Conservation (phyloP, 164 flowering plant genomes). For the Stephania yunnanensis region DNA sequence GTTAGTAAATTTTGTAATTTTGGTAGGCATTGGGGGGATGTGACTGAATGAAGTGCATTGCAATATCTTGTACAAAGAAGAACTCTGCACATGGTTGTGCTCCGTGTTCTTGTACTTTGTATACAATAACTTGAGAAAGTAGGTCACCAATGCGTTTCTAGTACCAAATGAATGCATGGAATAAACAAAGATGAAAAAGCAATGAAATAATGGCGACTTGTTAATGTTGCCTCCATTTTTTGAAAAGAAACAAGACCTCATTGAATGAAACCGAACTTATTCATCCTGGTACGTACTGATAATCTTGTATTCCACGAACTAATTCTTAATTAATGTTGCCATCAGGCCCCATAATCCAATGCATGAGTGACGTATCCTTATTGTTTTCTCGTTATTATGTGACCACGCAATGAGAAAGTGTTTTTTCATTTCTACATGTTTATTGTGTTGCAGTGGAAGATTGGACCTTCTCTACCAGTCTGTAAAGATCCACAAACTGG, state of each 20-base stretch:
- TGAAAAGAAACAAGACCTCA: no score
- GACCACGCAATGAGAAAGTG: neutral
- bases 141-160: neutral
- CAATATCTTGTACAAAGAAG: neutral
- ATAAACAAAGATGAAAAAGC: no score
- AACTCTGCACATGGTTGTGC: neutral
- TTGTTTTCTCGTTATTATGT: no score
- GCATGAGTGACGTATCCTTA: no score
- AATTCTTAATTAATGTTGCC: no score
- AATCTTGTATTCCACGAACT: no score
- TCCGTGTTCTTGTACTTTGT: neutral
- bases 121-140: neutral
- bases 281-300: no score
- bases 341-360: no score
- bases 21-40: neutral
- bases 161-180: neutral
- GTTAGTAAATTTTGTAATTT: neutral
- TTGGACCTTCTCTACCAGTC: slow-evolving; percentile 90
- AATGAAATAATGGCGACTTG: neutral
- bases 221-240: no score
- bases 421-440: neutral
- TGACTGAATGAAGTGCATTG: neutral
- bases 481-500: slow-evolving; percentile 59
- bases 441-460: slow-evolving; percentile 26
- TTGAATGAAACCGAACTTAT: no score